Base-by-base conservation (phyloP, 208 protist genomes). In the Acanthamoeba lenticulata region DNA sequence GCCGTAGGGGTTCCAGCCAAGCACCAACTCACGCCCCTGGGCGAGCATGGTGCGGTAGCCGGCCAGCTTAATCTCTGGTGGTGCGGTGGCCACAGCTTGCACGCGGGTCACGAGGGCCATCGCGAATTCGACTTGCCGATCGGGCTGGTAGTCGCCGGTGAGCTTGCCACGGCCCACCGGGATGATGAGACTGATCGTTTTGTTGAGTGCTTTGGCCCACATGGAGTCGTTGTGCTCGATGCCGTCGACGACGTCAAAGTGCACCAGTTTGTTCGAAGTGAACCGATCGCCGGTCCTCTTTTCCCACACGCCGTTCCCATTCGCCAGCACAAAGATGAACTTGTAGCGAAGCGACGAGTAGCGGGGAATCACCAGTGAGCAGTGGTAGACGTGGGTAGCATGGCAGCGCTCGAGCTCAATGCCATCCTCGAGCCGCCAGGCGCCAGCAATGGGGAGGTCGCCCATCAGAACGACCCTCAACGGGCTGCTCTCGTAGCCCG, bases 251-350 rank as follows among this genome's bases (percentile, higher is more conserved):
- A 21, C 24, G 38, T 65, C 85, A 27, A 49, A 65, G 60, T 91
- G 85, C 4, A 74, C 34, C 7, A 52, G 40, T 9, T 24, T 47
- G n/a, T 13, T n/a, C 15, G 29, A 74, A 4, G 32, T 62, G 21
- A 27, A 45, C 19, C 85, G 49, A 34, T 91, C 72, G 15, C 27
- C 4, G 29, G 60, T 24, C 40, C 24, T 36, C 42, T 74, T 74
- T 40, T 91, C 85, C 85, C 85, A 91, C 13, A 91, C 15, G 27
- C 17, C 21, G 9, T 91, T 24, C 5, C 85, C 85, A 32, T 72
- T 74, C 1, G 49, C 9, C n/a, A 45, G 27, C 11, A 47, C 0
- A 19, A 91, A 29, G 21, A 91, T 40, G 85, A 52, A 91, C 42
- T 91, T 91, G 55, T 91, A 91, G 34, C 45, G 52, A 24, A 91